These are phyloP conservation scores for Lipomyces kockii DNA, from an alignment of 805 yeast genomes.

Conservation along the genomic window DNA sequence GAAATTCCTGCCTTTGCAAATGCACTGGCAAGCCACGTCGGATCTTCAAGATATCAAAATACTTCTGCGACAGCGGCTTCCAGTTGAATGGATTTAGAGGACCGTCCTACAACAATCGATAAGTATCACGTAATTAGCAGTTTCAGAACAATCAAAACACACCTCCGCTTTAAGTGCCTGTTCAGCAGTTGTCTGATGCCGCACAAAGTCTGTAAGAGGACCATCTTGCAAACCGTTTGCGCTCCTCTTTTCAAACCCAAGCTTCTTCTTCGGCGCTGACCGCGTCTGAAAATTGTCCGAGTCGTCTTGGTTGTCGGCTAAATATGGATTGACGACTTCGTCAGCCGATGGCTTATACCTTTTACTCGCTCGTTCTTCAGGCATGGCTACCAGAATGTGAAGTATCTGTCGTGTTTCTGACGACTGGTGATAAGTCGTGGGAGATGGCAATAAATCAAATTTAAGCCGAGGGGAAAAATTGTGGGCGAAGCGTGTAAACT, in stretches of 20 bases:
- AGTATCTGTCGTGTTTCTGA: neutral
- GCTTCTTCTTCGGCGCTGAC: neutral
- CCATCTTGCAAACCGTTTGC: slow-evolving; percentile 3
- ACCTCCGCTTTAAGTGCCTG: slow-evolving; percentile 46
- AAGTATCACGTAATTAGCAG: slow-evolving; percentile 43
- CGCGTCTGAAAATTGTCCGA: neutral
- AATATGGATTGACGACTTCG: slow-evolving; percentile 41
- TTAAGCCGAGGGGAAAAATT: neutral
- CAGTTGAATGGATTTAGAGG: slow-evolving; percentile 82
- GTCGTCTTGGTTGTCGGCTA: slow-evolving; percentile 42
- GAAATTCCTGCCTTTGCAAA: slow-evolving; percentile 87
- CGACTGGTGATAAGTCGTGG: neutral
- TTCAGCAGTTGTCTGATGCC: slow-evolving; percentile 45
- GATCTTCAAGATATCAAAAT: slow-evolving; percentile 73
- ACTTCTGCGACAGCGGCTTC: slow-evolving; percentile 60
- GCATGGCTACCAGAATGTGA: slow-evolving; percentile 5
- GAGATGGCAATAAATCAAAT: neutral
- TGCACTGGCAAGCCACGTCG: slow-evolving; percentile 93
- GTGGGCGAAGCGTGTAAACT: neutral
- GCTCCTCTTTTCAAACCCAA: slow-evolving; percentile 1
- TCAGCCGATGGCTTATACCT: slow-evolving; percentile 22
- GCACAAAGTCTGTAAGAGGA: slow-evolving; percentile 25
- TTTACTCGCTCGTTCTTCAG: slow-evolving; percentile 27
- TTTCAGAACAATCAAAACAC: slow-evolving; percentile 35
- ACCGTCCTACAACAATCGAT: slow-evolving; percentile 47